A percentile compares a stretch with the other conserved stretches of the same genome.
Conservation (phyloP, 2,329 filamentous ascomycete genomes). For the Thielaviopsis populi region DNA sequence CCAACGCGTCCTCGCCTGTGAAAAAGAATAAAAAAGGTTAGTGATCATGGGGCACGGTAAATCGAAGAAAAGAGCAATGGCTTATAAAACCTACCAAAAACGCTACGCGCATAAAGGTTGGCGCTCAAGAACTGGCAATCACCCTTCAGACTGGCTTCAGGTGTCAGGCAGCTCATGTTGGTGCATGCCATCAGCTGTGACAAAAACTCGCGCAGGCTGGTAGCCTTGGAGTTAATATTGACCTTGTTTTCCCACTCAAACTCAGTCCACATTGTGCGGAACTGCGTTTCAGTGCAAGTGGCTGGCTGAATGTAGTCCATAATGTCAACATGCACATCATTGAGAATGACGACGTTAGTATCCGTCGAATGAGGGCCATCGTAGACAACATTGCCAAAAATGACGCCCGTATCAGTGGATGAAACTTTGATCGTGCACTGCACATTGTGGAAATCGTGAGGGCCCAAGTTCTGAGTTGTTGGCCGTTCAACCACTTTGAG, state of each 20-base stretch:
- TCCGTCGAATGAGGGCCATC: slow-evolving; percentile 85
- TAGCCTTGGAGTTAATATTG: slow-evolving; percentile 97
- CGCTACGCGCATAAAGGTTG: slow-evolving; percentile 88
- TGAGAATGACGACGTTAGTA: slow-evolving; percentile 92
- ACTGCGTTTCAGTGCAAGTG: slow-evolving; percentile 91
- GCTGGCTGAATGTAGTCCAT: slow-evolving; percentile 99
- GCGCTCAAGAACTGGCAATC: slow-evolving; percentile 97
- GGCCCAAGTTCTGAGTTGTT: slow-evolving; percentile 86
- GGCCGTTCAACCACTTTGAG: slow-evolving; percentile 95
- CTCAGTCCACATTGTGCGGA: slow-evolving; percentile 99
- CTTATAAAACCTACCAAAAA: slow-evolving; percentile 65
- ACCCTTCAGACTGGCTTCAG: slow-evolving; percentile 88
- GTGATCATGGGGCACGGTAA: background rate
- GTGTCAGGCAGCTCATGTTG: slow-evolving; percentile 96
- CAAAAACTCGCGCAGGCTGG: slow-evolving; percentile 79
- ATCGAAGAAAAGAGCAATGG: background rate
- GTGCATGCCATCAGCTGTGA: slow-evolving; percentile 92
- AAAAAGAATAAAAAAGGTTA: slow-evolving; percentile 7
- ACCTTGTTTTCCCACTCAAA: slow-evolving; percentile 99
- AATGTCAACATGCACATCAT: slow-evolving; percentile 95
- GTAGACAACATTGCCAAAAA: slow-evolving; percentile 97
- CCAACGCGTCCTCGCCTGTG: slow-evolving; percentile 88
- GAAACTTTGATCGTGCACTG: slow-evolving; percentile 98
- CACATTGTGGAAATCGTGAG: slow-evolving; percentile 94
- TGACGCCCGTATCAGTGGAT: slow-evolving; percentile 93